phyloP scores from a whole-genome alignment of 306 rosid species.

The Luffa acutangula region DNA sequence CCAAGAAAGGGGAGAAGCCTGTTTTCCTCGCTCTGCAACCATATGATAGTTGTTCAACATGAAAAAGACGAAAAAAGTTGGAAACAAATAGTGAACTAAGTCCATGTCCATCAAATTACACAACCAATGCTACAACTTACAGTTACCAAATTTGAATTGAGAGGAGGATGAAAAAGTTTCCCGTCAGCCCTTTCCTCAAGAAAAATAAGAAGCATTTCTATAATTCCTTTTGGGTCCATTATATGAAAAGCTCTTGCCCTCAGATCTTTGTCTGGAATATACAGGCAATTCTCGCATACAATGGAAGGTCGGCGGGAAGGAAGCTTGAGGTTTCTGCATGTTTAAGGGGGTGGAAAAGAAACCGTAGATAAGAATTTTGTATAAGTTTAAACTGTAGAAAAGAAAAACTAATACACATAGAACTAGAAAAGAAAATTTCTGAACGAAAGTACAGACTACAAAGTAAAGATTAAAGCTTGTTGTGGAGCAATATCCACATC shows the following conservation, averaged over 20 bases:
- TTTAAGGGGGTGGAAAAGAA: constrained; percentile 7
- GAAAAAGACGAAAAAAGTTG: background rate
- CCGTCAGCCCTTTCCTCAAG: constrained; percentile 73
- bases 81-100: background rate
- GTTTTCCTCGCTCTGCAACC: constrained; percentile 23
- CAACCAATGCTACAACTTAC: constrained; percentile 4
- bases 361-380: background rate
- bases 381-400: background rate
- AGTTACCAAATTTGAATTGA: constrained; percentile 32
- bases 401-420: background rate
- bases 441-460: too few relatives aligned
- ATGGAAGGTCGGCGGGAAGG: constrained; percentile 83
- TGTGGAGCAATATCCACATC: background rate
- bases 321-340: constrained; percentile 75
- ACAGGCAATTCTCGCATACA: constrained; percentile 86
- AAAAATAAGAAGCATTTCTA: constrained; percentile 75
- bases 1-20: constrained; percentile 80
- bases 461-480: background rate
- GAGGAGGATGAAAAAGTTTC: constrained; percentile 30
- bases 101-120: background rate
- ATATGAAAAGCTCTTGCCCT: constrained; percentile 87
- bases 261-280: constrained; percentile 52
- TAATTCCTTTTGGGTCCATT: constrained; percentile 79
- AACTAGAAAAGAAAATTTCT: background rate
- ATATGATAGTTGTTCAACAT: constrained; percentile 4